Base-by-base conservation (phyloP, 306 rosid genomes). In the Vigna hirtella region DNA sequence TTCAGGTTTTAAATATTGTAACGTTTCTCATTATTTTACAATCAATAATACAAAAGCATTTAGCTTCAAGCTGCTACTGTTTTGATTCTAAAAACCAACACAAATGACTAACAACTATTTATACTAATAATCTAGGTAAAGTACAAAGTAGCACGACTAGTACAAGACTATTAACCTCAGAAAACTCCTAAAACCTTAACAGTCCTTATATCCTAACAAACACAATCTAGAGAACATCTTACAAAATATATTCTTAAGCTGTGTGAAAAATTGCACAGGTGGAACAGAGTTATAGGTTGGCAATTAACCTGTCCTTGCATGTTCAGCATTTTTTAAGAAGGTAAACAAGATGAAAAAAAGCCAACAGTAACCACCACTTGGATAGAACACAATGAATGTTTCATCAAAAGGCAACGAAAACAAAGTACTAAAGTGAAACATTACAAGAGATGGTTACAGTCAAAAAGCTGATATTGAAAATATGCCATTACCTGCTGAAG, bases 401-500 rank as follows among this genome's bases (percentile, higher is more conserved):
- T 84, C 72, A 71, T 66, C 73, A 66, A 58, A 62, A 16, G 52
- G 58, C 36, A 34, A 15, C 15, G 11, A 38, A 28, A 49, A 47
- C 22, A 4, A 50, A 56, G 26, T 42, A 73, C 45, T 42, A n/a
- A 71, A 66, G 70, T 9, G 77, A 64, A 69, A 45, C 12, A 17
- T 38, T 47, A 30, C 40, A 56, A 64, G 42, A 7, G 38, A 43
- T 11, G 50, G 50, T 62, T 67, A 67, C 26, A 11, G 14, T 0
- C 34, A 26, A 78, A 63, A 5, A 6, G 56, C 6, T 65, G 48
- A 80, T 40, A 24, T 4, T 42, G 82, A 73, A 66, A 74, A 53
- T 11, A 30, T 22, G 58, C 22, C 22, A 50, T 62, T 86, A 91
- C 98, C 98, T 93, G 98, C 83, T 93, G 98, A 83, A 93, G 97